Evolutionary conservation across 2,329 filamentous ascomycete genomes (phyloP), one percentile per base, ranked within the genome.

Genomic region (Penicillium glabrum): DNA sequence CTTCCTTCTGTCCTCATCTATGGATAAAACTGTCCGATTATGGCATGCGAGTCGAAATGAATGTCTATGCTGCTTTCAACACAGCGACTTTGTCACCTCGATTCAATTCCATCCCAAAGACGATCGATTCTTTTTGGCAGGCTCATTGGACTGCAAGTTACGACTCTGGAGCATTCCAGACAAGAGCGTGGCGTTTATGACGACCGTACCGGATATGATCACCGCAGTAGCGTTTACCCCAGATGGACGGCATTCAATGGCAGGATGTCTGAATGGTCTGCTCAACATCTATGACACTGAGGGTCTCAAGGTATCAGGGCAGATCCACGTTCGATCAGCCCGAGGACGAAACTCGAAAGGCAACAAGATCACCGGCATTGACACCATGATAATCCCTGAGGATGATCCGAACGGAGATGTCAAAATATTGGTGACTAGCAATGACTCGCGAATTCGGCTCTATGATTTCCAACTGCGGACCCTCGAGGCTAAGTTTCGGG

Each of bases 161-260:
- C 84, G 95, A 16, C 77, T 99, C 2, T 99, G 95, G 95, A 97
- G 92, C 69, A 99, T 99, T 46, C 93, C 95, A 0, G 95, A 99
- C 73, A 97, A 96, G 72, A 86, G 83, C n/a, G 90, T 98, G 27
- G 93, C 93, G 0, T 98, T 87, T 70, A 88, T 88, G 62, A 88
- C 83, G 9, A 85, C 89, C 44, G 79, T 93, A 0, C 86, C 89
- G 0, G 93, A 97, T 64, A 89, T 98, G 73, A 92, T 98, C 60
- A 99, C 95, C 0, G 91, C 95, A 1, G 93, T 98, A 0, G 87
- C 90, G 0, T 99, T 99, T 67, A 91, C 92, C 0, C 95, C 95
- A 0, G 93, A 98, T 69, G 95, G 95, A 0, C 93, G 89, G 69
- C 89, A 88, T 35, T 89, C 90, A 7, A 96, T 99, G 60, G 93